Evolutionary conservation across 768 basidiomycete genomes (phyloP).

Genomic region (Agaricus sinodeliciosus): DNA sequence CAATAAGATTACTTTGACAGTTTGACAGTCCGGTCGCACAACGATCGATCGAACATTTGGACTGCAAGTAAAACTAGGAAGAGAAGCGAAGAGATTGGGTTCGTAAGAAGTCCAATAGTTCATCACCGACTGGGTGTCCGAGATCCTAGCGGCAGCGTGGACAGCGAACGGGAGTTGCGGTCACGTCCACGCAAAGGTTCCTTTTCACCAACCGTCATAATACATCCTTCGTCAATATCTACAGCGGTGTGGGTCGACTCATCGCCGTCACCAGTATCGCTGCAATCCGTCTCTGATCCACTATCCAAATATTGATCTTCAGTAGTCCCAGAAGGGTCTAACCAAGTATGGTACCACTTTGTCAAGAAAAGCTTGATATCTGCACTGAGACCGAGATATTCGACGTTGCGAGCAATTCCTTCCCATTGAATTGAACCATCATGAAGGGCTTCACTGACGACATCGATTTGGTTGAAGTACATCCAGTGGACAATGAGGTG

Average conservation of each 20-base stretch:
- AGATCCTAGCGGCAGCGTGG: constrained; percentile 20
- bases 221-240: constrained; percentile 28
- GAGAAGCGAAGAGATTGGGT: neutral
- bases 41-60: constrained; percentile 8
- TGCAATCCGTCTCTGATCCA: constrained; percentile 31
- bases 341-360: constrained; percentile 67
- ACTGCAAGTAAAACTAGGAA: neutral
- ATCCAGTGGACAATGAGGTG: constrained; percentile 73
- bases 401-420: constrained; percentile 82
- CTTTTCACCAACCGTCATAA: constrained; percentile 16
- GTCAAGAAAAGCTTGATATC: constrained; percentile 76
- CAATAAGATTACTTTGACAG: constrained; percentile 6
- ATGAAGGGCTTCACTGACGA: constrained; percentile 64
- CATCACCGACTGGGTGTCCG: constrained; percentile 4
- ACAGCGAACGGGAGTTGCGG: constrained; percentile 27
- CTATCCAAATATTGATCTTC: constrained; percentile 25
- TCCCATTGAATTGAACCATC: constrained; percentile 72
- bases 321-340: constrained; percentile 30
- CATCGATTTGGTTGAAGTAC: constrained; percentile 67
- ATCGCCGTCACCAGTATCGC: constrained; percentile 29
- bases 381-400: constrained; percentile 73
- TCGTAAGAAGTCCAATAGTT: constrained; percentile 1
- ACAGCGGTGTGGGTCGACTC: constrained; percentile 29
- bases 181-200: constrained; percentile 11
- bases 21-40: neutral